Conservation (phyloP, 805 yeast genomes). For the Pichia phayaonensis region DNA sequence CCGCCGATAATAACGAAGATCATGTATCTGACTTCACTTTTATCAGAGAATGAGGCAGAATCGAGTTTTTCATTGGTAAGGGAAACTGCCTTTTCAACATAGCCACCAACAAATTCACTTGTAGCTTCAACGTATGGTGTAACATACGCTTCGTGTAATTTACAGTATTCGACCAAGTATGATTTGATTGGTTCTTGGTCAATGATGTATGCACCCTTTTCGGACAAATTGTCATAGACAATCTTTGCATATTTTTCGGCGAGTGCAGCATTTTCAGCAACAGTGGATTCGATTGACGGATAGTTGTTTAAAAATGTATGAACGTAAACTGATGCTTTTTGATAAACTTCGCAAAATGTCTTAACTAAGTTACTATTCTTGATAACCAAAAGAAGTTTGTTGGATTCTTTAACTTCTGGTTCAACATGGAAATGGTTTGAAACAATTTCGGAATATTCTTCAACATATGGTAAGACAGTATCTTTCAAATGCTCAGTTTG, state of each 20-base stretch:
- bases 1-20: constrained; percentile 10
- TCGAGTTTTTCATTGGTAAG: background rate
- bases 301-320: background rate
- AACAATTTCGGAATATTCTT: background rate
- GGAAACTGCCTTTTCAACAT: background rate
- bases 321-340: background rate
- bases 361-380: background rate
- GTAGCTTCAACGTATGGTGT: constrained; percentile 2
- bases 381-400: background rate
- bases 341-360: background rate
- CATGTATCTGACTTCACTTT: constrained; percentile 3
- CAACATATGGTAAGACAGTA: background rate
- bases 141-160: background rate
- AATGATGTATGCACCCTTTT: background rate
- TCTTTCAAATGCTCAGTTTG: background rate
- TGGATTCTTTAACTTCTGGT: background rate
- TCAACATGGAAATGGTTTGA: background rate
- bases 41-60: background rate
- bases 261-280: background rate
- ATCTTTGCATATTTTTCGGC: background rate
- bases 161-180: background rate
- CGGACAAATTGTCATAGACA: background rate
- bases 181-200: constrained; percentile 1
- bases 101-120: background rate
- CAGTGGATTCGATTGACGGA: background rate